Evolutionary conservation across 2,329 filamentous ascomycete species (phyloP).

Genomic region (Colletotrichum echinochloae): DNA sequence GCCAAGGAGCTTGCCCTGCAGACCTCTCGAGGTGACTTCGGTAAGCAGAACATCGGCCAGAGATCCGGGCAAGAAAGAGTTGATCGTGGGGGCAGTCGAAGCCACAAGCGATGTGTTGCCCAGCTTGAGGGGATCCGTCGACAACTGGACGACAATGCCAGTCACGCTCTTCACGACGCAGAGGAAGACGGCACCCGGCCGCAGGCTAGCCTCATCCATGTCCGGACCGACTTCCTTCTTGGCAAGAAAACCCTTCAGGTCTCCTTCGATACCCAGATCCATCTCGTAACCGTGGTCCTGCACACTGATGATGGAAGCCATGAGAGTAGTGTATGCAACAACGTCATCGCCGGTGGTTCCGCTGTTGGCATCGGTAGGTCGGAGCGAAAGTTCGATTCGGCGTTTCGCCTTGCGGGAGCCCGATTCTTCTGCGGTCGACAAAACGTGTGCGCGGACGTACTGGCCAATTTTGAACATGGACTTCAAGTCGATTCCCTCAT

Average conservation of each 20-base stretch:
- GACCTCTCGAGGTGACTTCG: conserved; percentile 78
- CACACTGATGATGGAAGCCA: conserved; percentile 90
- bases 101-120: conserved; percentile 76
- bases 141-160: conserved; percentile 88
- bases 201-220: conserved; percentile 74
- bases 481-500: conserved; percentile 76
- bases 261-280: conserved; percentile 80
- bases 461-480: conserved; percentile 85
- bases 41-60: conserved; percentile 86
- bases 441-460: conserved; percentile 86
- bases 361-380: conserved; percentile 82
- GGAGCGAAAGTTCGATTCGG: conserved; percentile 87
- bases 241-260: conserved; percentile 84
- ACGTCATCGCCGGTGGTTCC: conserved; percentile 80
- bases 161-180: conserved; percentile 83
- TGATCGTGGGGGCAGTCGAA: conserved; percentile 84
- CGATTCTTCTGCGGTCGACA: conserved; percentile 79
- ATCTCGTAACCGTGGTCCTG: conserved; percentile 96
- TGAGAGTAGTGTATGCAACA: conserved; percentile 80
- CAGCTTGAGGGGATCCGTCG: conserved; percentile 76
- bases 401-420: conserved; percentile 74
- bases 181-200: conserved; percentile 86
- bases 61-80: conserved; percentile 92
- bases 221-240: conserved; percentile 81
- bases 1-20: conserved; percentile 92